Conservation (phyloP, 2,329 filamentous ascomycete species). For the Cadophora sp. region DNA sequence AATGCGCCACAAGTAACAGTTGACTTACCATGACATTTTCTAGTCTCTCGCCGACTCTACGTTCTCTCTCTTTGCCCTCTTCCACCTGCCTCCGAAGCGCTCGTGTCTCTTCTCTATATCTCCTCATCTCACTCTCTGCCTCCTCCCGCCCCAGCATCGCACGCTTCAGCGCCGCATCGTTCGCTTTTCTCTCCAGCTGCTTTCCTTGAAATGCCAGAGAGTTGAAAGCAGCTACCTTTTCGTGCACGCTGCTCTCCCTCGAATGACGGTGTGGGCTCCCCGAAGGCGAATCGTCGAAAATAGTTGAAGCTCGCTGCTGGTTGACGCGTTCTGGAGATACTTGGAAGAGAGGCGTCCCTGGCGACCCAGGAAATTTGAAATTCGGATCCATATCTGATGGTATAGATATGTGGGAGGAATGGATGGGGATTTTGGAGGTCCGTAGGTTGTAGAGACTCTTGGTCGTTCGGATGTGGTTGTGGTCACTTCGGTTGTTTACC, state of each 20-base stretch:
- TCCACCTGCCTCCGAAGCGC: slow-evolving; percentile 64
- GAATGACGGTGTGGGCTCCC: slow-evolving; percentile 39
- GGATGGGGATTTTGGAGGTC: slow-evolving; percentile 21
- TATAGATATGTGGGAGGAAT: slow-evolving; percentile 16
- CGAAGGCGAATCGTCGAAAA: slow-evolving; percentile 35
- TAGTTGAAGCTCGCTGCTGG: slow-evolving; percentile 46
- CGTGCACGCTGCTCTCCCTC: slow-evolving; percentile 67
- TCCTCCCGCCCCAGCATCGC: slow-evolving; percentile 74
- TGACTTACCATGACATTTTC: slow-evolving; percentile 71
- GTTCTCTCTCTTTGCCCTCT: slow-evolving; percentile 70
- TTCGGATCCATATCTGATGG: slow-evolving; percentile 49
- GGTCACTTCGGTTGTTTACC: slow-evolving; percentile 13
- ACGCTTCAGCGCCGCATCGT: slow-evolving; percentile 69
- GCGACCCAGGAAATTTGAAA: slow-evolving; percentile 59
- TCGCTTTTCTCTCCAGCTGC: slow-evolving; percentile 67
- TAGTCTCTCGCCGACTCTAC: slow-evolving; percentile 69
- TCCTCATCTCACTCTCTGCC: slow-evolving; percentile 71
- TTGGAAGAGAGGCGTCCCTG: slow-evolving; percentile 63
- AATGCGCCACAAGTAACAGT: slow-evolving; percentile 39
- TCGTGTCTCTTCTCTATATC: slow-evolving; percentile 65
- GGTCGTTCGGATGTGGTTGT: slow-evolving; percentile 13
- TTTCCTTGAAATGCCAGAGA: slow-evolving; percentile 62
- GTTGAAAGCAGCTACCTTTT: slow-evolving; percentile 77
- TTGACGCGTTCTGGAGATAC: slow-evolving; percentile 71
- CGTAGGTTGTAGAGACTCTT: slow-evolving; percentile 8